Base-by-base conservation (phyloP, 2,329 filamentous ascomycete species). In the Beauveria bassiana region DNA sequence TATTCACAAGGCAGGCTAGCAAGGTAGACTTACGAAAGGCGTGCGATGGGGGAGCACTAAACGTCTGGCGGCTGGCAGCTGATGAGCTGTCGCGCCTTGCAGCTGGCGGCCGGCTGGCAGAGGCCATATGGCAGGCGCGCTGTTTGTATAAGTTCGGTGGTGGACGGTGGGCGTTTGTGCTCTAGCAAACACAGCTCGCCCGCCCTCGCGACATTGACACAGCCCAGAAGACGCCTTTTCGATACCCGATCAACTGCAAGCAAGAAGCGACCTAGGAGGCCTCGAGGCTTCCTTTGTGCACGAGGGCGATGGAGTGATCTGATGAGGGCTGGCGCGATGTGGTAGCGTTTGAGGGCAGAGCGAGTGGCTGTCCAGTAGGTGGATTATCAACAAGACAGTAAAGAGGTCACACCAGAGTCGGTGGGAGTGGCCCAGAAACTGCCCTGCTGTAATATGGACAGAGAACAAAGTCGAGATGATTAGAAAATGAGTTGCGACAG, bases 101-200 rank as follows among this genome's bases (percentile, higher is more conserved):
- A 60, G 58, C 58, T 60, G 49, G 58, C 58, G 49, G 58, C 58
- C 58, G 49, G 50, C 58, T 51, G 50, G 58, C 50, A 26, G 58
- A 54, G 42, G 58, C 58, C 50, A 58, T 58, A 58, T 50, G 55
- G 45, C 55, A 22, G 22, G 45, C 20, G 34, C 55, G 53, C 53
- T 31, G 43, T 50, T 50, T 50, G 28, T 58, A 12, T 57, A 57
- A 50, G 46, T 24, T 49, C 20, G 45, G 31, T 34, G 14, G 55
- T 38, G 34, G 18, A 45, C 9, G 24, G 45, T 58, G 22, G 55
- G 22, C 31, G 57, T 18, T 34, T 51, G 57, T 52, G 57, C 47
- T 43, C 57, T 43, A 51, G 24, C 57, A 59, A 59, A 59, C 57
- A 51, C 57, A 22, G 18, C 24, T 51, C 38, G 46, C 47, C 31